Evolutionary conservation across 139 green algal species (phyloP).

Genomic region (Chlamydomonas asymmetrica): DNA sequence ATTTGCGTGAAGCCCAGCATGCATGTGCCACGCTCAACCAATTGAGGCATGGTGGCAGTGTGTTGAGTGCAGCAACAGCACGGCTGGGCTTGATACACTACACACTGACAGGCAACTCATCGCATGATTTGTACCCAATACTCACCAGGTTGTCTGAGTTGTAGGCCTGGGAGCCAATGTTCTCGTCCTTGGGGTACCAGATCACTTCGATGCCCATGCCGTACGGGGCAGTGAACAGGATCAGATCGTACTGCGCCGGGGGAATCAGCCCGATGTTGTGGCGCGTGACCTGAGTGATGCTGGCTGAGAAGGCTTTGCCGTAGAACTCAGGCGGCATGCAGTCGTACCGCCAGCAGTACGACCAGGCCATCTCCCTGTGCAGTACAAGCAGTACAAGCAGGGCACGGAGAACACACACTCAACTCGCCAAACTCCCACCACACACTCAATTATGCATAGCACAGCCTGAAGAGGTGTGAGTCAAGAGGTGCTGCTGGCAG

Average conservation of each 20-base stretch:
- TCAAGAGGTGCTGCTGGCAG: too few species aligned
- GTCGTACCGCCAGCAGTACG: constrained; percentile 18
- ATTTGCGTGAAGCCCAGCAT: background rate
- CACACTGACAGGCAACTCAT: background rate
- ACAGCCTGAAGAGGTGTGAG: too few species aligned
- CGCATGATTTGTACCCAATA: too few species aligned
- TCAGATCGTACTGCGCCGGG: background rate
- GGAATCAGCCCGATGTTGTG: constrained; percentile 33
- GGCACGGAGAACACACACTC: too few species aligned
- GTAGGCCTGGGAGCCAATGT: background rate
- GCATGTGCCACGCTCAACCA: background rate
- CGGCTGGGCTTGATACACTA: background rate
- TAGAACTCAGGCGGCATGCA: background rate
- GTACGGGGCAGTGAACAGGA: constrained; percentile 9
- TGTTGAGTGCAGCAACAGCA: background rate
- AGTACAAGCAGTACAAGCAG: too few species aligned
- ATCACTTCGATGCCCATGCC: constrained; percentile 13
- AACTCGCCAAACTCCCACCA: too few species aligned
- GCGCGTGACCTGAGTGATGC: constrained; percentile 1
- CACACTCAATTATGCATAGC: too few species aligned
- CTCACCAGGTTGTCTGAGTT: background rate
- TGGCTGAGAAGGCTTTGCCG: constrained; percentile 17
- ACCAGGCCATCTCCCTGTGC: background rate
- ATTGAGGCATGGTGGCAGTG: background rate
- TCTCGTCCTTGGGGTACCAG: background rate